Evolutionary conservation across 2,329 filamentous ascomycete species (phyloP).

Genomic region (Grosmannia clavigera): DNA sequence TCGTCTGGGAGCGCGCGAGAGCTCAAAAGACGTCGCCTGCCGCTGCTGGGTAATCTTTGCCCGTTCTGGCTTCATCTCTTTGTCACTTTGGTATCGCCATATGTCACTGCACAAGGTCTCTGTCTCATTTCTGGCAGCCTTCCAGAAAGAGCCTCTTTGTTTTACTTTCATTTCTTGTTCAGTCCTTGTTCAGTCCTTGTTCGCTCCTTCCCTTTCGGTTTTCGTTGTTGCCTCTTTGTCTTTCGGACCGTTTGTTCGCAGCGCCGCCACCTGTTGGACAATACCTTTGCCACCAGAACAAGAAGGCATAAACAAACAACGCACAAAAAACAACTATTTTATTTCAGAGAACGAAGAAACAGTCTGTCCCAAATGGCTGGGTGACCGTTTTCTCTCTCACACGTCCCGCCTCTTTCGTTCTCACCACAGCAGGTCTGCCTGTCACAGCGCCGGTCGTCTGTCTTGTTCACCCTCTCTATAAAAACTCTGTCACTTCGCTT

Average conservation of each 20-base stretch:
- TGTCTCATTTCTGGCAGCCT: not conserved
- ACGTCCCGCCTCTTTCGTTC: not conserved
- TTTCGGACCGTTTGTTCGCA: too few relatives aligned
- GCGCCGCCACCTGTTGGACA: not conserved
- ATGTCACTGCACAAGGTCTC: not conserved
- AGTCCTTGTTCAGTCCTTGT: not conserved
- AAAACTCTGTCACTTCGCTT: too few relatives aligned
- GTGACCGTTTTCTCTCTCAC: not conserved
- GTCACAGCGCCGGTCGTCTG: not conserved
- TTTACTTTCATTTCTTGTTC: not conserved
- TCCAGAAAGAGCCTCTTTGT: not conserved
- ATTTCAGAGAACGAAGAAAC: not conserved
- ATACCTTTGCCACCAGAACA: not conserved
- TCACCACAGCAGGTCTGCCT: not conserved
- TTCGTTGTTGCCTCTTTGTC: not conserved
- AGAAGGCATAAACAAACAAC: not conserved
- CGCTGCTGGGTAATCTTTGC: not conserved
- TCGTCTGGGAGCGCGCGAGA: not conserved
- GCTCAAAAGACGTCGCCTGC: not conserved
- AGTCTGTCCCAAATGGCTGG: not conserved
- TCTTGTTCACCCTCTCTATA: not conserved
- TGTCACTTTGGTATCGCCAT: not conserved
- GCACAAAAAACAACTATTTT: not conserved
- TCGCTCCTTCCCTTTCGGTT: not conserved
- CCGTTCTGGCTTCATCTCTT: not conserved